Percentiles rank a stretch among this genome's conserved stretches.
Evolutionary conservation across 352 stramenopile genomes (phyloP).

Genomic region (Globisporangium nunn): DNA sequence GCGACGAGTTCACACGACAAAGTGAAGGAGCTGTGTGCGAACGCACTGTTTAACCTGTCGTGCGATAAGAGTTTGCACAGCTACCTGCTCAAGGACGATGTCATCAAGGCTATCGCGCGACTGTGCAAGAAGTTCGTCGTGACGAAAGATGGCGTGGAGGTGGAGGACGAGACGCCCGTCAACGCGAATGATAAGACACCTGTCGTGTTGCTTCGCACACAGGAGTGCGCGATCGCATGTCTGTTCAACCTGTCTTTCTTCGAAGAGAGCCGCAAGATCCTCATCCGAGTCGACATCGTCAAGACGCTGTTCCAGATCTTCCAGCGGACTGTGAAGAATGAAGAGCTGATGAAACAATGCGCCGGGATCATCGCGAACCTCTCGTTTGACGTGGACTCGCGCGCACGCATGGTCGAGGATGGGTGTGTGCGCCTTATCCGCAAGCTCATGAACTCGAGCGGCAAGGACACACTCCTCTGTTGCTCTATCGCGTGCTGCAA

Average conservation of each 20-base stretch:
- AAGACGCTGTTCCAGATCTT: constrained; percentile 63
- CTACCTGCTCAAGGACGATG: constrained; percentile 64
- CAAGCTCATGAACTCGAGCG: constrained; percentile 55
- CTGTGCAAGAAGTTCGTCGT: constrained; percentile 48
- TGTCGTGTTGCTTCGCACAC: constrained; percentile 38
- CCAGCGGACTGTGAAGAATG: constrained; percentile 50
- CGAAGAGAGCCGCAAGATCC: constrained; percentile 44
- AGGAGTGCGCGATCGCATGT: constrained; percentile 69
- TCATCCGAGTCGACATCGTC: constrained; percentile 57
- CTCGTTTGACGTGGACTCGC: constrained; percentile 61
- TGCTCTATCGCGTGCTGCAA: constrained; percentile 76
- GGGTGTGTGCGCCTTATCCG: constrained; percentile 53
- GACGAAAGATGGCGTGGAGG: constrained; percentile 38
- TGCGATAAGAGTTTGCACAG: constrained; percentile 59
- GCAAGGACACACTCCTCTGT: constrained; percentile 58
- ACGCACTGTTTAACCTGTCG: constrained; percentile 78
- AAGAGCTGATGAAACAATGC: constrained; percentile 63
- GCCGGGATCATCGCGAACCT: constrained; percentile 63
- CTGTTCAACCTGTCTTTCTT: constrained; percentile 80
- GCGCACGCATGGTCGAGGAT: constrained; percentile 53
- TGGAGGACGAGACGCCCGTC: constrained; percentile 41
- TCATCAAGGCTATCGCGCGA: constrained; percentile 59
- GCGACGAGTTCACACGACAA: constrained; percentile 35
- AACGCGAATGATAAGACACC: constrained; percentile 34
- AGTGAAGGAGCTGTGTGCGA: constrained; percentile 62